Percentiles rank a stretch among this genome's conserved stretches.
phyloP scores from a whole-genome alignment of 257 asterid genomes.

The Solanum sparsipilum region DNA sequence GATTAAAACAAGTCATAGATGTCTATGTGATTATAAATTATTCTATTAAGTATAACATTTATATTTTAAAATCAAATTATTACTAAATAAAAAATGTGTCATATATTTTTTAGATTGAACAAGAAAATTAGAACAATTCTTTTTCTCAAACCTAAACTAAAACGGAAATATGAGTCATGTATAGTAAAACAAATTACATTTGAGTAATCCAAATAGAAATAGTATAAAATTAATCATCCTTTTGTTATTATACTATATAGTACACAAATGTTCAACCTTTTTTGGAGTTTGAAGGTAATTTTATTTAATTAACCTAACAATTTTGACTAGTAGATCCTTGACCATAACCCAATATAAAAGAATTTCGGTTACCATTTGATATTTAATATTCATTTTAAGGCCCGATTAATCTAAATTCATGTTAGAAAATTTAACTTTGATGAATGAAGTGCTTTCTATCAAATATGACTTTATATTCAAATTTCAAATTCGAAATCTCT shows the following conservation, averaged over 20 bases:
- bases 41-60: too few relatives aligned
- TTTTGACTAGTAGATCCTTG: neutral
- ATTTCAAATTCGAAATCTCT: rapidly evolving
- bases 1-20: too few relatives aligned
- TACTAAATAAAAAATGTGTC: neutral
- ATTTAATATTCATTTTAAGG: rapidly evolving
- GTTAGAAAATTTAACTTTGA: rapidly evolving
- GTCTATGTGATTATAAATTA: too few relatives aligned
- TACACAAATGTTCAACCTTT: neutral
- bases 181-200: neutral
- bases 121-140: neutral
- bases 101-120: neutral
- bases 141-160: neutral
- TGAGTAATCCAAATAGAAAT: neutral
- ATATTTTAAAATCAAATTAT: too few relatives aligned
- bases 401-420: rapidly evolving
- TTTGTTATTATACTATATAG: neutral
- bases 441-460: neutral
- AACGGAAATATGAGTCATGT: neutral
- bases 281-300: neutral
- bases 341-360: neutral
- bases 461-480: neutral
- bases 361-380: neutral
- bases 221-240: neutral
- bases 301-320: neutral